These are phyloP conservation scores for Candida tallmaniae DNA, from an alignment of 805 yeast genomes.

Conservation along the genomic window DNA sequence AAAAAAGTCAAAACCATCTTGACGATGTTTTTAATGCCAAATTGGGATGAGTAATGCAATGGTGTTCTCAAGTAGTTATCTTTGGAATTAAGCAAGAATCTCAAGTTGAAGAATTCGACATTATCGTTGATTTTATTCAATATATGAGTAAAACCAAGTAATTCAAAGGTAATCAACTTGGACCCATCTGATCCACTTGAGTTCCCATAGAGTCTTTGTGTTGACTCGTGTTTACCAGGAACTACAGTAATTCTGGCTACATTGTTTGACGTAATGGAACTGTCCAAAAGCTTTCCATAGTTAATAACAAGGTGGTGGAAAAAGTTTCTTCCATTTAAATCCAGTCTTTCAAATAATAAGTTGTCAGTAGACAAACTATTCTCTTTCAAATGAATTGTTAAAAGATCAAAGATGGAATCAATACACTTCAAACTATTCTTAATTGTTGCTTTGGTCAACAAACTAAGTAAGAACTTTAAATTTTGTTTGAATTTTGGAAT, in stretches of 20 bases:
- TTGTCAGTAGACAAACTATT: conserved; percentile 13
- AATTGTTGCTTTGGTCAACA: conserved; percentile 63
- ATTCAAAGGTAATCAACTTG: conserved; percentile 7
- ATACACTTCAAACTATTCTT: conserved; percentile 54
- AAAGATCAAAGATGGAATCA: conserved; percentile 46
- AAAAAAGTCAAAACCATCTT: conserved; percentile 52
- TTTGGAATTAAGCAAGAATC: conserved; percentile 46
- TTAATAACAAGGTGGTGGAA: conserved; percentile 80
- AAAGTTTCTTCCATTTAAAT: conserved; percentile 77
- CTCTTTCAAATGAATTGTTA: conserved; percentile 41
- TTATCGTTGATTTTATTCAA: conserved; percentile 41
- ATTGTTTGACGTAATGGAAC: conserved; percentile 1
- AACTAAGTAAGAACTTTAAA: conserved; percentile 50
- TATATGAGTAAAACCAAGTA: conserved; percentile 56
- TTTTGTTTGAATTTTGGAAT: conserved; percentile 37
- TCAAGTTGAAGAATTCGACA: conserved; percentile 9
- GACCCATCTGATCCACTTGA: conserved; percentile 24
- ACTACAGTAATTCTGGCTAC: conserved; percentile 15
- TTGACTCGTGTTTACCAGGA: conserved; percentile 29
- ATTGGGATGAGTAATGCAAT: conserved; percentile 84
- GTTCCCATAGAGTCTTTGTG: conserved; percentile 22
- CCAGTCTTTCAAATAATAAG: conserved; percentile 51
- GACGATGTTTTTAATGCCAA: conserved; percentile 68
- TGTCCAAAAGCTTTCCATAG: conserved; percentile 58
- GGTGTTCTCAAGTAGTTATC: conserved; percentile 84